Conservation (phyloP, 768 basidiomycete genomes). For the Dentipellis sp. region DNA sequence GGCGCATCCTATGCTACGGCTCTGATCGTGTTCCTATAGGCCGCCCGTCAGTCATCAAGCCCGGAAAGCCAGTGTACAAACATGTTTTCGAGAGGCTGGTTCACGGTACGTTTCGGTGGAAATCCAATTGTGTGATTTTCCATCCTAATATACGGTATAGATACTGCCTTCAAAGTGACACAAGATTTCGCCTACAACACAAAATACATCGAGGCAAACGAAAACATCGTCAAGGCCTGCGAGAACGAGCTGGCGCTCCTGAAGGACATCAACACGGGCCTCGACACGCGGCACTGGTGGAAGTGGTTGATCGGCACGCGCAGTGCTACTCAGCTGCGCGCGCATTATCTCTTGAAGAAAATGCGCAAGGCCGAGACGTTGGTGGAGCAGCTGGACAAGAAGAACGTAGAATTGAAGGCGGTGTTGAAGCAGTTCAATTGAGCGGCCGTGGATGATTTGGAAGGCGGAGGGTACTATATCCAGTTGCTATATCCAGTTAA, state of each 20-base stretch:
- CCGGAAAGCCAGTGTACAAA: conserved; percentile 86
- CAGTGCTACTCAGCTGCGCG: too few relatives aligned
- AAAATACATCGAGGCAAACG: conserved; percentile 43
- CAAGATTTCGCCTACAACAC: conserved; percentile 81
- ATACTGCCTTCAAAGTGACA: conserved; percentile 67
- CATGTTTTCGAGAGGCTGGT: conserved; percentile 80
- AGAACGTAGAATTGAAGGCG: conserved; percentile 61
- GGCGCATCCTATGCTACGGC: neutral
- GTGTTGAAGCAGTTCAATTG: conserved; percentile 34
- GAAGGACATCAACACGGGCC: conserved; percentile 40
- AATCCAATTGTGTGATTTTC: conserved; percentile 1
- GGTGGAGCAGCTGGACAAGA: conserved; percentile 59
- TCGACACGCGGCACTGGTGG: conserved; percentile 37
- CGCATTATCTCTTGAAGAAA: conserved; percentile 55
- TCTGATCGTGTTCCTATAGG: conserved; percentile 31
- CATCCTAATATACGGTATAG: conserved; percentile 27
- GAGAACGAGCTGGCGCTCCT: conserved; percentile 71
- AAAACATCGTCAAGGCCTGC: conserved; percentile 56
- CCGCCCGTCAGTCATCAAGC: conserved; percentile 72
- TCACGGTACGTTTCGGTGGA: conserved; percentile 39
- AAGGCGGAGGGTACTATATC: too few relatives aligned
- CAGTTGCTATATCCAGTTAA: too few relatives aligned
- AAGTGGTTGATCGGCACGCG: conserved; percentile 28
- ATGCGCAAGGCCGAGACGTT: conserved; percentile 63
- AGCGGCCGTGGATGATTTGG: neutral